phyloP scores from a whole-genome alignment of 2,329 filamentous ascomycete genomes.

The Fusarium sp. region DNA sequence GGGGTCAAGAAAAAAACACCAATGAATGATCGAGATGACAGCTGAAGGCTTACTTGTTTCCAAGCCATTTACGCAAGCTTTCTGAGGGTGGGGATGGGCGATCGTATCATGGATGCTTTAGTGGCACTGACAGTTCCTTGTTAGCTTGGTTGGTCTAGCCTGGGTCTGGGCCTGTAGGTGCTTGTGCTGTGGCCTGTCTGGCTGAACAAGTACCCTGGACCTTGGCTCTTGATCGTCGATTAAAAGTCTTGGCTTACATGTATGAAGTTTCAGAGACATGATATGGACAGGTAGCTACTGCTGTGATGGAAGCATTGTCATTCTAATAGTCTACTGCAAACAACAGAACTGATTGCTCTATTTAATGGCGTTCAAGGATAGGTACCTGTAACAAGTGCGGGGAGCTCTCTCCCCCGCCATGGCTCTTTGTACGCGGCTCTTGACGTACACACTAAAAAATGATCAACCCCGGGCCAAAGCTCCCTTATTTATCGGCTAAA shows the following conservation, averaged over 20 bases:
- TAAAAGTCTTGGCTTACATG: conserved; percentile 22
- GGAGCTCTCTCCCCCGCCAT: conserved; percentile 20
- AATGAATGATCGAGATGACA: conserved; percentile 32
- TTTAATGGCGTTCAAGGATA: conserved; percentile 20
- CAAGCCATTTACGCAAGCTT: conserved; percentile 46
- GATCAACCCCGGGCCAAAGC: conserved; percentile 31
- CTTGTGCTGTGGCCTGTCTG: conserved; percentile 21
- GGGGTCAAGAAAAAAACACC: not conserved
- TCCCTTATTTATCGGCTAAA: conserved; percentile 30
- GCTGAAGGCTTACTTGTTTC: conserved; percentile 14
- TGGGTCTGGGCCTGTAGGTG: not conserved
- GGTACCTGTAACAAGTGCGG: conserved; percentile 8
- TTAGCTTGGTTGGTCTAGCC: not conserved
- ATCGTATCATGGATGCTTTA: conserved; percentile 21
- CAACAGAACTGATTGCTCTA: not conserved
- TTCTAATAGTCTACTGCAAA: not conserved
- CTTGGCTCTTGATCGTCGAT: conserved; percentile 20
- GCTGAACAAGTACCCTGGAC: conserved; percentile 3
- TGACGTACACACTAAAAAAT: conserved; percentile 24
- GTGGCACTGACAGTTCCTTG: conserved; percentile 4
- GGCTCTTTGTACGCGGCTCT: conserved; percentile 31
- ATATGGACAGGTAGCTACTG: too few relatives aligned
- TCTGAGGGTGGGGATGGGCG: conserved; percentile 10
- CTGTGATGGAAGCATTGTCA: not conserved
- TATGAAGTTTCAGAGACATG: not conserved